Conservation (phyloP, 495 filamentous ascomycete genomes). For the Gamarada debralockiae region DNA sequence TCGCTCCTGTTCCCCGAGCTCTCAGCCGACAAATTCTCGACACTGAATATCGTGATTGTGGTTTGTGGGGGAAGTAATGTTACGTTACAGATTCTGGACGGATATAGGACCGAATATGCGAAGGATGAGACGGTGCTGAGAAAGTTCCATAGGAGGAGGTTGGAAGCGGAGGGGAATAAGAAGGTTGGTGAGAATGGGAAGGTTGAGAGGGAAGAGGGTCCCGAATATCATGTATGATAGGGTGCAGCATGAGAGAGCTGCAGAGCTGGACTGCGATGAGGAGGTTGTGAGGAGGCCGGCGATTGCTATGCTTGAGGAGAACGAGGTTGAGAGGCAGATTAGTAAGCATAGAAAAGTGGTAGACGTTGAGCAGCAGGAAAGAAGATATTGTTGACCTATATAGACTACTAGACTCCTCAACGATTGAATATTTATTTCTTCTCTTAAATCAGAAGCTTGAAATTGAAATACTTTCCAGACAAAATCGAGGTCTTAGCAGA, state of each 20-base stretch:
- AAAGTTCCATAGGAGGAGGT: constrained; percentile 1
- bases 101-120: constrained; percentile 57
- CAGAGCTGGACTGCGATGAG: not conserved
- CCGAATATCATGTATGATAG: not conserved
- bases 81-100: constrained; percentile 58
- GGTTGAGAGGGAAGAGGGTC: not conserved
- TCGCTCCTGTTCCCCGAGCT: constrained; percentile 56
- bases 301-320: not conserved
- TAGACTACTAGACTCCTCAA: too few relatives aligned
- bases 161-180: not conserved
- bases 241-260: constrained; percentile 1
- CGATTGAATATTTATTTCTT: too few relatives aligned
- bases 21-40: constrained; percentile 43
- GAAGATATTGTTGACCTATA: too few relatives aligned
- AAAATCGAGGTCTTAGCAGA: too few relatives aligned
- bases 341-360: too few relatives aligned
- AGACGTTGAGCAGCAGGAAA: too few relatives aligned
- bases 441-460: too few relatives aligned
- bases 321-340: not conserved
- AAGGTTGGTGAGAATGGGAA: not conserved
- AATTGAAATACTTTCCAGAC: too few relatives aligned
- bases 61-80: constrained; percentile 84
- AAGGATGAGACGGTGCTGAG: constrained; percentile 10
- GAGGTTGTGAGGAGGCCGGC: not conserved
- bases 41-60: constrained; percentile 75